These are phyloP conservation scores for Phytophthora sojae DNA, from an alignment of 352 stramenopile species.

Conservation along the genomic window DNA sequence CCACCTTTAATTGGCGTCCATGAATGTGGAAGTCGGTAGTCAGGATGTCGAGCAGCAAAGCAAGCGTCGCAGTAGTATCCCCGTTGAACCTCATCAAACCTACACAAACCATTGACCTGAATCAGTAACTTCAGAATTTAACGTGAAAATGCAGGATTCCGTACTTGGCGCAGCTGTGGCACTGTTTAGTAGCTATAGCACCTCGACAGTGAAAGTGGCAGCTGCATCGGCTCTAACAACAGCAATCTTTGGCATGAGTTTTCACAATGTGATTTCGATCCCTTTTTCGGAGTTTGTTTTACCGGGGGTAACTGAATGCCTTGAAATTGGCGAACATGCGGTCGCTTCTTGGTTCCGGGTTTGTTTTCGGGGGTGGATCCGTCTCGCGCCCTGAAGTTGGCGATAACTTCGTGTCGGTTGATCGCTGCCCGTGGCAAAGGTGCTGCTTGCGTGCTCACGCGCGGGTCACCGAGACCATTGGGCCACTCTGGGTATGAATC, in stretches of 20 bases:
- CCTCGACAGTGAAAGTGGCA: constrained; percentile 62
- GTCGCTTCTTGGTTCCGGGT: constrained; percentile 19
- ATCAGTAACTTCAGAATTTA: not conserved
- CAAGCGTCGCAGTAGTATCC: constrained; percentile 80
- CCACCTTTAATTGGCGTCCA: constrained; percentile 61
- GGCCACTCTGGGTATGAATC: constrained; percentile 72
- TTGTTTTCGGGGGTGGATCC: constrained; percentile 12
- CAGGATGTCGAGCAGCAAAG: constrained; percentile 61
- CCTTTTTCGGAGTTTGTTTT: not conserved
- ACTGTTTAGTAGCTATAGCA: constrained; percentile 65
- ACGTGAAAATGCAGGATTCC: not conserved
- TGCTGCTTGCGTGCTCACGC: constrained; percentile 28
- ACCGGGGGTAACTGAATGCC: constrained; percentile 30
- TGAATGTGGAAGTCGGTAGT: constrained; percentile 59
- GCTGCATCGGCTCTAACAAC: constrained; percentile 52
- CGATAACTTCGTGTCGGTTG: constrained; percentile 48
- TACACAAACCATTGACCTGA: constrained; percentile 8
- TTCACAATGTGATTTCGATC: not conserved
- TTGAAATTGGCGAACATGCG: constrained; percentile 36
- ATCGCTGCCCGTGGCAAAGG: constrained; percentile 7
- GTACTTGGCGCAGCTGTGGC: constrained; percentile 74
- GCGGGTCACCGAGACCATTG: constrained; percentile 56
- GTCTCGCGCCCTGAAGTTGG: constrained; percentile 42
- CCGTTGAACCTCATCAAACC: constrained; percentile 58
- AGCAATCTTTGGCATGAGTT: not conserved